Evolutionary conservation across 2,329 filamentous ascomycete species (phyloP).

Genomic region (Thelonectria olida): DNA sequence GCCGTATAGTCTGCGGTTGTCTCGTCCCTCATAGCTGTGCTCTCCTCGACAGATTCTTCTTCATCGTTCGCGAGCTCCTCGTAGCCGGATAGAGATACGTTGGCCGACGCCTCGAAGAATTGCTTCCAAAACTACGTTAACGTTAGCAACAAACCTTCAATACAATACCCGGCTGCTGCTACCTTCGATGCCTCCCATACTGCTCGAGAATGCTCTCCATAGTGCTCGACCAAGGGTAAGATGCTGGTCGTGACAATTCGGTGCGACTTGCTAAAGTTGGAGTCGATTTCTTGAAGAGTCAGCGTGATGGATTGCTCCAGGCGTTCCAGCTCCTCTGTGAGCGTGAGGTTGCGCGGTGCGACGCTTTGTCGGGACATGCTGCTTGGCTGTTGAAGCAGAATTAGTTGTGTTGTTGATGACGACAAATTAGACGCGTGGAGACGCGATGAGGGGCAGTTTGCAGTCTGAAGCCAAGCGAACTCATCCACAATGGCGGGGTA

Average conservation of each 20-base stretch:
- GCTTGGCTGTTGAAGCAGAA: slow-evolving; percentile 9
- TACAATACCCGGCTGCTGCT: accelerated
- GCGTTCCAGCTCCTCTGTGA: slow-evolving; percentile 95
- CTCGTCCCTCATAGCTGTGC: slow-evolving; percentile 65
- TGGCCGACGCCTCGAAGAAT: slow-evolving; percentile 98
- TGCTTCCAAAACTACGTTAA: slow-evolving; percentile 92
- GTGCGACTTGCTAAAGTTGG: slow-evolving; percentile 97
- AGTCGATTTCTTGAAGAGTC: slow-evolving; percentile 97
- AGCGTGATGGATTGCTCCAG: slow-evolving; percentile 97
- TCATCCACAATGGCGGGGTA: slow-evolving; percentile 27
- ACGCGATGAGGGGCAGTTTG: slow-evolving; percentile 48
- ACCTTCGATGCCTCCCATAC: slow-evolving; percentile 99
- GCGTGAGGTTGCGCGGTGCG: slow-evolving; percentile 69
- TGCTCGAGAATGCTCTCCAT: slow-evolving; percentile 89
- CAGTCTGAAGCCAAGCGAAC: too few species aligned
- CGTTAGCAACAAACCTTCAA: background rate
- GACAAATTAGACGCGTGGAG: slow-evolving; percentile 36
- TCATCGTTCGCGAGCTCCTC: slow-evolving; percentile 82
- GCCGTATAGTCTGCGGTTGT: slow-evolving; percentile 60
- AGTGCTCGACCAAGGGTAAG: slow-evolving; percentile 91
- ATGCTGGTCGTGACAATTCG: slow-evolving; percentile 95
- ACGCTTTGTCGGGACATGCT: slow-evolving; percentile 60
- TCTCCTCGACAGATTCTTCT: slow-evolving; percentile 61
- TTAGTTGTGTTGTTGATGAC: slow-evolving; percentile 25
- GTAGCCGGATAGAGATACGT: slow-evolving; percentile 94